Percentiles rank a stretch among this genome's conserved stretches.
Conservation (phyloP, 352 stramenopile species). For the Plasmopara muralis region DNA sequence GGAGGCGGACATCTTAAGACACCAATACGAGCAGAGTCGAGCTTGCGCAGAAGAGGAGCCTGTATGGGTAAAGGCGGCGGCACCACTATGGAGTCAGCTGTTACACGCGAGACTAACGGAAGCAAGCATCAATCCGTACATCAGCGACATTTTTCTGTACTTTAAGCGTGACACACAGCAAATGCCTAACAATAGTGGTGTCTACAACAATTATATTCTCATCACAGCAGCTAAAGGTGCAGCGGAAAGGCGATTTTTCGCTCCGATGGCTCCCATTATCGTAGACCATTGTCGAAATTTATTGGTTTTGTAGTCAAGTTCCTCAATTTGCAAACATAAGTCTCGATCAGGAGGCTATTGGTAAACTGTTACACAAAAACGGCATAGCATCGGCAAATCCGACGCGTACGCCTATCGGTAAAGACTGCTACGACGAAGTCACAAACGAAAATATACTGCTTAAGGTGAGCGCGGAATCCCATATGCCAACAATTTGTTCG, state of each 20-base stretch:
- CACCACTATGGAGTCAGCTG: background rate
- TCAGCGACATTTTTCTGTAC: background rate
- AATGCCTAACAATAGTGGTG: too few species aligned
- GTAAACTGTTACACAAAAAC: background rate
- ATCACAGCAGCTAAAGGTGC: background rate
- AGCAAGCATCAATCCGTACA: background rate
- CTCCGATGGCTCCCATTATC: background rate
- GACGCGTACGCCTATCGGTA: background rate
- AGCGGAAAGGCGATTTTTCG: background rate
- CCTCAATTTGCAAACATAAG: background rate
- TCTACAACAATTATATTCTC: background rate
- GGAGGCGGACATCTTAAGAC: background rate
- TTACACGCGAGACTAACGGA: background rate
- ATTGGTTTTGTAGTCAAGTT: background rate
- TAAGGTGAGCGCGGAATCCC: background rate
- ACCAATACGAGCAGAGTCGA: background rate
- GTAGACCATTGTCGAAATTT: background rate
- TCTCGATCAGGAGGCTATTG: background rate
- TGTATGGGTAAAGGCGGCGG: background rate
- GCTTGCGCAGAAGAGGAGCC: background rate
- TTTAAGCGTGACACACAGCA: background rate
- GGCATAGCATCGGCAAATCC: background rate
- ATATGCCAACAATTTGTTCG: background rate
- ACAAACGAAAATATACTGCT: background rate
- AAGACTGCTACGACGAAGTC: background rate